phyloP scores from a whole-genome alignment of 208 protist genomes.

The Crithidia thermophila region DNA sequence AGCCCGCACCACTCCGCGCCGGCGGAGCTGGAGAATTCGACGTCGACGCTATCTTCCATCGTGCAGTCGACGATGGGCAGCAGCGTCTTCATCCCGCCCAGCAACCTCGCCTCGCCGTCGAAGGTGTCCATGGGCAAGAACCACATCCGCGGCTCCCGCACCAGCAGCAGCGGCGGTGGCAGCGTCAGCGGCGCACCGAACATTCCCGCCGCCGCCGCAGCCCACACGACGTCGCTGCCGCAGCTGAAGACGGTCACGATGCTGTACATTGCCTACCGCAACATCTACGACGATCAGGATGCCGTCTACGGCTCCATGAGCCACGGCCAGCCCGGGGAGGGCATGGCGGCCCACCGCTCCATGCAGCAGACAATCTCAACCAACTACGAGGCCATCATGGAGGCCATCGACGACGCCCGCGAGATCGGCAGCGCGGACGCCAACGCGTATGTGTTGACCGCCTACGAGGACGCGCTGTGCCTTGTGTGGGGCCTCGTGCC shows the following conservation, averaged over 20 bases:
- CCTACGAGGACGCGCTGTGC: slow-evolving; percentile 56
- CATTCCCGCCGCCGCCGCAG: neutral
- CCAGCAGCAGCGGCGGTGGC: slow-evolving; percentile 3
- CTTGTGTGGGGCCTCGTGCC: slow-evolving; percentile 73
- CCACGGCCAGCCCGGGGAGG: neutral
- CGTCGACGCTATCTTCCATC: slow-evolving; percentile 41
- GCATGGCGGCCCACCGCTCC: slow-evolving; percentile 20
- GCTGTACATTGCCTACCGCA: slow-evolving; percentile 71
- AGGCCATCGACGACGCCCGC: slow-evolving; percentile 50
- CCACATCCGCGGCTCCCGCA: slow-evolving; percentile 1
- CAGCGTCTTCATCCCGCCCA: slow-evolving; percentile 28
- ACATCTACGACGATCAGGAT: slow-evolving; percentile 33
- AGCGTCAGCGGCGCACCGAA: neutral
- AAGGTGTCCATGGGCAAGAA: slow-evolving; percentile 17
- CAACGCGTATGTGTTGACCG: slow-evolving; percentile 62
- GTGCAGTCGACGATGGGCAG: slow-evolving; percentile 38
- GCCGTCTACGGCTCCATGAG: neutral
- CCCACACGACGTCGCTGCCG: slow-evolving; percentile 30
- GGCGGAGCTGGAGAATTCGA: slow-evolving; percentile 1
- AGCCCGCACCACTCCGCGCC: neutral
- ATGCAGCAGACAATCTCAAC: slow-evolving; percentile 33
- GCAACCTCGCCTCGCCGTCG: slow-evolving; percentile 1
- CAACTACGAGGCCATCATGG: slow-evolving; percentile 52
- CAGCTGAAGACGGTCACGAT: slow-evolving; percentile 70
- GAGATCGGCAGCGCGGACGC: slow-evolving; percentile 33